Conservation (phyloP, 208 protist species). For the Wallacemonas collosoma region DNA sequence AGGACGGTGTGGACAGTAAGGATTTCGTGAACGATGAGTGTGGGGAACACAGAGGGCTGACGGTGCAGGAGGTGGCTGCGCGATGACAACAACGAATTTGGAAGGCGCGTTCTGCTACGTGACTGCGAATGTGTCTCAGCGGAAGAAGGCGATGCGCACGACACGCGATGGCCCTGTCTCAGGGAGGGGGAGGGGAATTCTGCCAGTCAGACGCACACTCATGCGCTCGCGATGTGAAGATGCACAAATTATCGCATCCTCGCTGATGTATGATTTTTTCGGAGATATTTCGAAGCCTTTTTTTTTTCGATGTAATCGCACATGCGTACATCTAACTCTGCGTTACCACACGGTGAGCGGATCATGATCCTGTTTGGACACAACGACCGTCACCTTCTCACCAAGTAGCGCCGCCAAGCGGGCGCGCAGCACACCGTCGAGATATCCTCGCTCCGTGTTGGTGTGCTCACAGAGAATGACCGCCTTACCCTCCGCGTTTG, state of each 20-base stretch:
- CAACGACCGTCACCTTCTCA: slow-evolving; percentile 46
- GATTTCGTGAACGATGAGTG: too few relatives aligned
- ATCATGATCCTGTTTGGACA: slow-evolving; percentile 70
- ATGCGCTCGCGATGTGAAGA: too few relatives aligned
- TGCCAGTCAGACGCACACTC: too few relatives aligned
- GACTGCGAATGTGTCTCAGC: background rate
- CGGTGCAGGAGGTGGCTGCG: background rate
- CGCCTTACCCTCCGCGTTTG: slow-evolving; percentile 66
- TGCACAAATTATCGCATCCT: too few relatives aligned
- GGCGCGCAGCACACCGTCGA: slow-evolving; percentile 46
- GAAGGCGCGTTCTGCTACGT: background rate
- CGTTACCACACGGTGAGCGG: slow-evolving; percentile 65
- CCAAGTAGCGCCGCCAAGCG: slow-evolving; percentile 54
- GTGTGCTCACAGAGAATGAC: slow-evolving; percentile 93
- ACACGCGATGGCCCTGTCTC: too few relatives aligned
- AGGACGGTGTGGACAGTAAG: too few relatives aligned
- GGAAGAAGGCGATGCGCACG: too few relatives aligned
- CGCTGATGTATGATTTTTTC: too few relatives aligned
- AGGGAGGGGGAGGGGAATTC: too few relatives aligned
- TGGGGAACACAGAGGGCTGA: background rate
- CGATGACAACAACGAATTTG: background rate
- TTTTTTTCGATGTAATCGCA: background rate
- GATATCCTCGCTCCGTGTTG: slow-evolving; percentile 92
- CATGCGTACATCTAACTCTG: background rate
- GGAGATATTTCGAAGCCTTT: too few relatives aligned